Evolutionary conservation across 805 yeast species (phyloP), one percentile per base, ranked within the genome.

Genomic region (Dipodascopsis tothii): DNA sequence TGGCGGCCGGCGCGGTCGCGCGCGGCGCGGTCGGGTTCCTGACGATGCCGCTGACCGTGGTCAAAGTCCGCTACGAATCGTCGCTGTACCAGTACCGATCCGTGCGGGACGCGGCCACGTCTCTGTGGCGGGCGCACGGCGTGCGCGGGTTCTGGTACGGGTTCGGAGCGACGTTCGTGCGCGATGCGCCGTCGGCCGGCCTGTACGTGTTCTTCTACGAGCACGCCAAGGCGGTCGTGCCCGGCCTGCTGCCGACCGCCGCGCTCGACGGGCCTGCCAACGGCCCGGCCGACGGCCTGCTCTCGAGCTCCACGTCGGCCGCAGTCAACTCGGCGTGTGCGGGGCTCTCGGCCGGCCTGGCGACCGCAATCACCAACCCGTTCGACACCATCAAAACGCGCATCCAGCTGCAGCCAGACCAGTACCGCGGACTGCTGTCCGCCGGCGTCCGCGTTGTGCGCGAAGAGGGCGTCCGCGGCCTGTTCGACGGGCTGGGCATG

Each of bases 151-250:
- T 90, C 59, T 87, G 87, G 61, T 73, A 77, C 48, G 98, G 98
- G 0, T 83, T 82, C 56, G 78, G 83, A 1, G 95, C 94, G 2
- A 92, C 98, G 0, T 73, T 81, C 48, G 73, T 84, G 9, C 67
- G 98, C 51, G 98, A 92, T 64, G 94, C 95, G 20, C 98, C 98
- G 0, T 84, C 92, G 61, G 96, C 98, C 4, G 98, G 98, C 0
- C 59, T 92, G 3, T 90, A 92, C 57, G 86, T 92, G 22, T 64
- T 87, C 7, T 74, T 87, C 50, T 90, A 90, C 62, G 96, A 90
- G 59, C 72, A 79, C 45, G 70, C 79, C 42, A 87, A 87, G 58
- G 70, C 68, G 6, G 34, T 70, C 3, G 45, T 80, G 5, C 86
- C 90, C 3, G 51, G 32, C 6, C 14, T 70, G 6, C 39, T 68